Conservation (phyloP, 208 protist genomes). For the Strigomonas oncopelti region DNA sequence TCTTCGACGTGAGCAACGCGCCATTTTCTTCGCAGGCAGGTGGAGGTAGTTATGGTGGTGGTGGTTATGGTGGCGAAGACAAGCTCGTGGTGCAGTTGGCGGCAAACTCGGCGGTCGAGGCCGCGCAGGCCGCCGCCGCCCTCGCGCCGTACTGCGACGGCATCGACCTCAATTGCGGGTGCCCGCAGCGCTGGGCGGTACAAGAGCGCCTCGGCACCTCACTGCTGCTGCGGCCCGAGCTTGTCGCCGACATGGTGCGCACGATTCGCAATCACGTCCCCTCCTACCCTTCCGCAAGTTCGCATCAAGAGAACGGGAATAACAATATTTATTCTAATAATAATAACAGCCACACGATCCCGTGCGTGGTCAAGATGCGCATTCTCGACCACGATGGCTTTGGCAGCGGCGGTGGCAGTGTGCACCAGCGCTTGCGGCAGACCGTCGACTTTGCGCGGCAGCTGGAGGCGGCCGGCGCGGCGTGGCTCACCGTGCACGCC, state of each 20-base stretch:
- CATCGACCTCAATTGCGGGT: conserved; percentile 92
- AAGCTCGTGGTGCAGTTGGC: conserved; percentile 85
- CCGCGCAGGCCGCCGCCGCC: conserved; percentile 47
- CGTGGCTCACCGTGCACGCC: conserved; percentile 87
- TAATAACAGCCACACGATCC: conserved; percentile 12
- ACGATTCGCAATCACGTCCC: conserved; percentile 50
- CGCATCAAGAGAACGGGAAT: too few species aligned
- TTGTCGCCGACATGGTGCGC: conserved; percentile 75
- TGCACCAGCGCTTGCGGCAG: conserved; percentile 18
- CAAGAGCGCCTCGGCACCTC: conserved; percentile 68
- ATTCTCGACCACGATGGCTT: conserved; percentile 39
- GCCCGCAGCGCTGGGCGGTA: conserved; percentile 89
- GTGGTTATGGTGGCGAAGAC: conserved; percentile 48
- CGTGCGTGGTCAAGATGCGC: conserved; percentile 86
- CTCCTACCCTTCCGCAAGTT: too few species aligned
- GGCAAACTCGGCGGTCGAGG: conserved; percentile 49
- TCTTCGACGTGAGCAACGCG: background rate
- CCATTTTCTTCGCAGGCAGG: too few species aligned
- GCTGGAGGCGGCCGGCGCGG: conserved; percentile 69
- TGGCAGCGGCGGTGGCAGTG: too few species aligned
- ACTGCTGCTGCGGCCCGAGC: conserved; percentile 69
- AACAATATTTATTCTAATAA: background rate
- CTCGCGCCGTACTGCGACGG: conserved; percentile 76
- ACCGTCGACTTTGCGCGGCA: conserved; percentile 85
- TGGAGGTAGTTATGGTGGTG: too few species aligned